These are phyloP conservation scores for Diaporthe eres DNA, from an alignment of 2,329 filamentous ascomycete genomes.

Conservation along the genomic window DNA sequence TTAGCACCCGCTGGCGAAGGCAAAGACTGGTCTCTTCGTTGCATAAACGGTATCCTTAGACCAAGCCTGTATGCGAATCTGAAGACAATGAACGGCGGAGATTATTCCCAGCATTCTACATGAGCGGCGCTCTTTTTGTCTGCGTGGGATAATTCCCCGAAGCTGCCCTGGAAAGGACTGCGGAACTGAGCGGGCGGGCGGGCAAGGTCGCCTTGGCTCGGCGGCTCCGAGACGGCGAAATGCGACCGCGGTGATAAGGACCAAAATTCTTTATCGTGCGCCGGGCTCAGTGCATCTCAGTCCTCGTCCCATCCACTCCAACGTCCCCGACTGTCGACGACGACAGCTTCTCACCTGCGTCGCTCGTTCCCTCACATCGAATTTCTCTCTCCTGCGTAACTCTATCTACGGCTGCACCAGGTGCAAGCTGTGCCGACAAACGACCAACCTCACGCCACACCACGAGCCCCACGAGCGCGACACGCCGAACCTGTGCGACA, in stretches of 20 bases:
- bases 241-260: conserved; percentile 28
- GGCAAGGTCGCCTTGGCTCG: background rate
- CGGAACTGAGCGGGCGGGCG: background rate
- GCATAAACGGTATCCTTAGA: conserved; percentile 42
- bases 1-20: conserved; percentile 33
- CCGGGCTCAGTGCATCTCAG: conserved; percentile 12
- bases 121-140: background rate
- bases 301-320: background rate
- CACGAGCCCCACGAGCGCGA: background rate
- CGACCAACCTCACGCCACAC: background rate
- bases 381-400: background rate
- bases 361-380: background rate
- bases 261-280: conserved; percentile 38
- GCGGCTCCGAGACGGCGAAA: conserved; percentile 30
- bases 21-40: conserved; percentile 39
- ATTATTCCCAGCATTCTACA: background rate
- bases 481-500: conserved; percentile 15
- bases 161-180: background rate
- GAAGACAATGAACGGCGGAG: conserved; percentile 18
- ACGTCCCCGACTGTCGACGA: conserved; percentile 18
- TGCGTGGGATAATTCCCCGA: background rate
- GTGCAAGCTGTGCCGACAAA: background rate
- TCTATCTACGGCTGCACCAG: background rate
- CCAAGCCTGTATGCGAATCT: conserved; percentile 33
- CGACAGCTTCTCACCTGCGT: background rate